phyloP scores from a whole-genome alignment of 2,329 filamentous ascomycete genomes.

The Fusarium circinatum region DNA sequence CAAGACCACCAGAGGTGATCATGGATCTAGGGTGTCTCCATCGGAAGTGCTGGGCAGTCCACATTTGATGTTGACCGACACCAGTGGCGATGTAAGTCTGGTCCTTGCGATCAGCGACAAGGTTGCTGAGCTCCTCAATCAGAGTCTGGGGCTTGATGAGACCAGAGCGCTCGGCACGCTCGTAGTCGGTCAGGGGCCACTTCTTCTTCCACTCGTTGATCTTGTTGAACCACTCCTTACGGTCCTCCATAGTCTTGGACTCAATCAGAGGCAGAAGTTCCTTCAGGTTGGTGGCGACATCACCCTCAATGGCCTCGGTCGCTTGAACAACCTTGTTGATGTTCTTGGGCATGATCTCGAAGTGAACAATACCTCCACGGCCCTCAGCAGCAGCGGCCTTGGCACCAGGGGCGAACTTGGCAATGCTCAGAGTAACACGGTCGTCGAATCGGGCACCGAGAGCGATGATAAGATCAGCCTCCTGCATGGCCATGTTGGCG shows the following conservation, averaged over 20 bases:
- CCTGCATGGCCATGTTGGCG: conserved; percentile 98
- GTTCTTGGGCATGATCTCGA: conserved; percentile 99
- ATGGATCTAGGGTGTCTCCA: conserved; percentile 93
- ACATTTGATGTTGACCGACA: conserved; percentile 99
- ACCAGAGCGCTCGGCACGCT: conserved; percentile 78
- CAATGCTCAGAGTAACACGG: conserved; percentile 83
- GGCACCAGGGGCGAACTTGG: conserved; percentile 89
- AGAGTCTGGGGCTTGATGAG: conserved; percentile 94
- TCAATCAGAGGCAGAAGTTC: conserved; percentile 79
- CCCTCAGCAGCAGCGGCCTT: conserved; percentile 85
- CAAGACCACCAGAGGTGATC: conserved; percentile 95
- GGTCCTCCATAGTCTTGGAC: conserved; percentile 67
- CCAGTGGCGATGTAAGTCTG: conserved; percentile 90
- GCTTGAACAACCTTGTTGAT: conserved; percentile 99
- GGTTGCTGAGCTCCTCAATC: conserved; percentile 87
- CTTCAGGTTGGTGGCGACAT: conserved; percentile 82
- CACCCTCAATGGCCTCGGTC: conserved; percentile 93
- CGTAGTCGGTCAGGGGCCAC: conserved; percentile 86
- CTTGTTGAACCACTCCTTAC: conserved; percentile 88
- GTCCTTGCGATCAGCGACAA: conserved; percentile 78
- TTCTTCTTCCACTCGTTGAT: conserved; percentile 91
- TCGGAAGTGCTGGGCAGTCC: conserved; percentile 95
- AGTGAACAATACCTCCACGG: conserved; percentile 94
- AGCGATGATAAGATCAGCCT: conserved; percentile 94
- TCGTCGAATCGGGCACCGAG: conserved; percentile 96